Evolutionary conservation across 139 green algal species (phyloP).

Genomic region (Auxenochlorella protothecoides): DNA sequence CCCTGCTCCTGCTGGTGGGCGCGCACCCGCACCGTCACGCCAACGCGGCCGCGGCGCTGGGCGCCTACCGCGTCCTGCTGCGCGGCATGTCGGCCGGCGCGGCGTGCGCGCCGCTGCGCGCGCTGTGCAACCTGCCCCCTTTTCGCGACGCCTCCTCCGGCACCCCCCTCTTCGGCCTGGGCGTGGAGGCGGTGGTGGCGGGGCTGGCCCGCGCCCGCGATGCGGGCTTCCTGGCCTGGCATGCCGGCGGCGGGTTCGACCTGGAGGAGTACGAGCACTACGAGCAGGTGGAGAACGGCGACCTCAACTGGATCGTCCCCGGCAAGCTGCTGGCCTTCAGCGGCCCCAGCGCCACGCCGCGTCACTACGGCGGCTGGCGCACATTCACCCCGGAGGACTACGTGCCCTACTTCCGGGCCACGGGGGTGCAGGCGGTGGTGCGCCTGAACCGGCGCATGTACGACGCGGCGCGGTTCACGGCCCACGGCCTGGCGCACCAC

Average conservation of each 20-base stretch:
- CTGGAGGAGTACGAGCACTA: constrained; percentile 86
- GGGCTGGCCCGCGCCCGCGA: constrained; percentile 64
- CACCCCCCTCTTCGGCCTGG: constrained; percentile 63
- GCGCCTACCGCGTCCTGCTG: constrained; percentile 67
- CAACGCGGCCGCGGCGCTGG: constrained; percentile 77
- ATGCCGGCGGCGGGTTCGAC: constrained; percentile 42
- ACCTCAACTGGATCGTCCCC: constrained; percentile 88
- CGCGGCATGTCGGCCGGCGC: constrained; percentile 46
- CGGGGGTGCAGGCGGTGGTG: constrained; percentile 60
- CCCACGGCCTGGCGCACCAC: constrained; percentile 67
- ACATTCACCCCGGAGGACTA: constrained; percentile 82
- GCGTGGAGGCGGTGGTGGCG: constrained; percentile 56
- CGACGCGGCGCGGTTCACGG: constrained; percentile 67
- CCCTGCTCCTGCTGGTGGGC: constrained; percentile 51
- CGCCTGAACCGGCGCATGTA: constrained; percentile 90
- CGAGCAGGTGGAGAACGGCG: constrained; percentile 86
- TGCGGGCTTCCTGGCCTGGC: constrained; percentile 71
- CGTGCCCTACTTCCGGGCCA: constrained; percentile 57
- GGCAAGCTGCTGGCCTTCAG: constrained; percentile 83
- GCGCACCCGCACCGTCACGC: constrained; percentile 49
- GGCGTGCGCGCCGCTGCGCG: constrained; percentile 52
- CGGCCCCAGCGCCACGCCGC: constrained; percentile 47
- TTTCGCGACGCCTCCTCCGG: constrained; percentile 82
- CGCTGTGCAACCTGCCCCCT: constrained; percentile 57
- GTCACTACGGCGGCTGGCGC: constrained; percentile 67